These are phyloP conservation scores for Pseudopithomyces maydicus DNA, from an alignment of 2,329 filamentous ascomycete species.

Conservation along the genomic window DNA sequence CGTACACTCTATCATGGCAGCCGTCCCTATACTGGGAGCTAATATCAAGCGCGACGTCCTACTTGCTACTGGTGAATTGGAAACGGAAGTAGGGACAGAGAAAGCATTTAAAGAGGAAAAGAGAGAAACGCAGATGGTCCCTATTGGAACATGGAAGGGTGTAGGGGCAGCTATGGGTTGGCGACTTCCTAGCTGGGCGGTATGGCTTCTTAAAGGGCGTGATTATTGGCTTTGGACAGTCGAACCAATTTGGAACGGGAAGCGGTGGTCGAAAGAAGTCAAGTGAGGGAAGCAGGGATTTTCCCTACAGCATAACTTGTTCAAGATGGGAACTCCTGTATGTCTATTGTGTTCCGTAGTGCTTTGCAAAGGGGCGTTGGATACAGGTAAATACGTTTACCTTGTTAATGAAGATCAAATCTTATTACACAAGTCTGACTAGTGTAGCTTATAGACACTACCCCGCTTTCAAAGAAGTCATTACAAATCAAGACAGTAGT, in stretches of 20 bases:
- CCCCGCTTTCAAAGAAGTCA: not conserved
- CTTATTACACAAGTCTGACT: not conserved
- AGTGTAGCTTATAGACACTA: not conserved
- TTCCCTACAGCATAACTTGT: not conserved
- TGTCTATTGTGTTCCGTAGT: not conserved
- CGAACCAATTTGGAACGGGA: constrained; percentile 55
- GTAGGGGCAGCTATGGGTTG: constrained; percentile 46
- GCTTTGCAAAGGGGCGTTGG: no score
- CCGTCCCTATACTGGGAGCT: constrained; percentile 44
- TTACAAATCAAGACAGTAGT: not conserved
- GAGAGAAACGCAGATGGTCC: constrained; percentile 35
- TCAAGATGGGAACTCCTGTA: not conserved
- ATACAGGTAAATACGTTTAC: not conserved
- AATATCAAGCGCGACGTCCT: constrained; percentile 59
- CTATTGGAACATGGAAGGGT: constrained; percentile 38
- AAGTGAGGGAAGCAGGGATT: constrained; percentile 18
- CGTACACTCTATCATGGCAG: constrained; percentile 41
- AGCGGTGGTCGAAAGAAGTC: constrained; percentile 58
- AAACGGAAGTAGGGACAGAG: constrained; percentile 19
- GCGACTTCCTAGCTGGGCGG: constrained; percentile 43
- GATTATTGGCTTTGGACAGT: constrained; percentile 58
- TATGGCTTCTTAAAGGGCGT: constrained; percentile 48
- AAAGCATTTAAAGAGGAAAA: constrained; percentile 25
- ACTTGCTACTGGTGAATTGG: constrained; percentile 33
- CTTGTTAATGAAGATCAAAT: not conserved